These are phyloP conservation scores for Phoma sp. DNA, from an alignment of 2,329 filamentous ascomycete genomes.

Conservation along the genomic window DNA sequence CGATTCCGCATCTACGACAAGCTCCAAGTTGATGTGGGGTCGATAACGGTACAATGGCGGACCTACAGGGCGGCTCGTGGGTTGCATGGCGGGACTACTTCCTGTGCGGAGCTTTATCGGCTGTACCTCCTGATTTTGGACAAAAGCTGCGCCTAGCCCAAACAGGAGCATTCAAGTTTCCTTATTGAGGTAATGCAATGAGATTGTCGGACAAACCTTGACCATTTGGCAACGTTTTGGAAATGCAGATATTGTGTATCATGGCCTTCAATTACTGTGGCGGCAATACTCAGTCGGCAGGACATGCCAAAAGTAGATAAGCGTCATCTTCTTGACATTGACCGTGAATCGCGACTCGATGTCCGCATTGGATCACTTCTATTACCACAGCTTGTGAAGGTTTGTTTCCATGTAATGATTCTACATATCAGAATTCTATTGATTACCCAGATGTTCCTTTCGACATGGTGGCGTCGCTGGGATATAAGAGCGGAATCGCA, in stretches of 20 bases:
- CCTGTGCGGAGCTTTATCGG: conserved; percentile 4
- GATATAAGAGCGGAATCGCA: too few relatives aligned
- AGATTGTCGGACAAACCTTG: too few relatives aligned
- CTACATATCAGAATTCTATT: too few relatives aligned
- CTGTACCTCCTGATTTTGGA: conserved; percentile 15
- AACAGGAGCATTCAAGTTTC: too few relatives aligned
- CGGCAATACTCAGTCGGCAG: not conserved
- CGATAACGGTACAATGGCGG: conserved; percentile 9
- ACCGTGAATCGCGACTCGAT: too few relatives aligned
- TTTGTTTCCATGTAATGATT: too few relatives aligned
- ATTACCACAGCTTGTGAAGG: too few relatives aligned
- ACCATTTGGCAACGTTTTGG: too few relatives aligned
- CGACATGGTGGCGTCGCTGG: not conserved
- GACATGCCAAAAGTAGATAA: conserved; percentile 5
- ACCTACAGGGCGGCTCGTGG: conserved; percentile 1
- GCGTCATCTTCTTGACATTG: too few relatives aligned
- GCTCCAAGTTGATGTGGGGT: conserved; percentile 13
- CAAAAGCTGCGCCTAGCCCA: not conserved
- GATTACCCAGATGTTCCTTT: too few relatives aligned
- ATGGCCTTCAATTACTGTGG: not conserved
- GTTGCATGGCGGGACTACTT: not conserved
- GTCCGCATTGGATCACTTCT: too few relatives aligned
- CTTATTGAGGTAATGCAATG: too few relatives aligned
- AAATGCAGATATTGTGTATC: not conserved
- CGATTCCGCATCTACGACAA: conserved; percentile 13